Base-by-base conservation (phyloP, 2,329 filamentous ascomycete genomes). In the Nigrospora oryzae region DNA sequence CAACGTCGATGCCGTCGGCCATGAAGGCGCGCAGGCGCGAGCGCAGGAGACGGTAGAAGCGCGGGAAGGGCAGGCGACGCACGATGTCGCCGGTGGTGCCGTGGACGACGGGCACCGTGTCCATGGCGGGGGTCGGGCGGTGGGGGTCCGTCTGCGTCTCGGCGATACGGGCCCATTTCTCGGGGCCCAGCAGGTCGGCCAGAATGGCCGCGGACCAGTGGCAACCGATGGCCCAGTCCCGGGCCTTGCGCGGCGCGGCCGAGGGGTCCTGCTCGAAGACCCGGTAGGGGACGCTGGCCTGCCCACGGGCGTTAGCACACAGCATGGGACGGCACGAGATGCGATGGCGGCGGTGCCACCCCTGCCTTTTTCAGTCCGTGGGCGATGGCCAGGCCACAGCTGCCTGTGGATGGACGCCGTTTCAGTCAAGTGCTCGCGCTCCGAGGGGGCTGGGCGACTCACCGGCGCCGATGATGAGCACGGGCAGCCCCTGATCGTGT, bases 1-100 rank as follows among this genome's bases (percentile, higher is more conserved):
- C 44, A 5, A 70, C 58, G 43, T 66, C 54, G 3, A 68, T 40
- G 2, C 53, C 61, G 42, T 64, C 54, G 1, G 58, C 55, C 17
- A 65, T 51, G 5, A 68, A 47, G 5, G 55, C 49, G 5, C 67
- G 63, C 31, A 70, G 51, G 42, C 64, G 63, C 13, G 63, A 57
- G 30, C 63, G 58, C 36, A 57, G 44, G 35, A 57, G 41, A 2
- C 56, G 56, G 40, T 48, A 49, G 15, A 55, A 40, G 37, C 50
- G 47, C 10, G 46, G 38, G 36, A 51, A 40, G 13, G 48, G 50
- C 28, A 53, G 32, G 11, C 41, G 34, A 16, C 36, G 34, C 5
- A 54, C 31, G 6, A 48, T 28, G 36, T 52, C 53, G 28, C 56
- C 55, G 30, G 56, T 57, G 28, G 43, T 38, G 16, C 54, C 55